Percentiles rank a stretch among this genome's conserved stretches.
Evolutionary conservation across 176 grass and related monocot genomes (phyloP).

Genomic region (Oryza punctata): DNA sequence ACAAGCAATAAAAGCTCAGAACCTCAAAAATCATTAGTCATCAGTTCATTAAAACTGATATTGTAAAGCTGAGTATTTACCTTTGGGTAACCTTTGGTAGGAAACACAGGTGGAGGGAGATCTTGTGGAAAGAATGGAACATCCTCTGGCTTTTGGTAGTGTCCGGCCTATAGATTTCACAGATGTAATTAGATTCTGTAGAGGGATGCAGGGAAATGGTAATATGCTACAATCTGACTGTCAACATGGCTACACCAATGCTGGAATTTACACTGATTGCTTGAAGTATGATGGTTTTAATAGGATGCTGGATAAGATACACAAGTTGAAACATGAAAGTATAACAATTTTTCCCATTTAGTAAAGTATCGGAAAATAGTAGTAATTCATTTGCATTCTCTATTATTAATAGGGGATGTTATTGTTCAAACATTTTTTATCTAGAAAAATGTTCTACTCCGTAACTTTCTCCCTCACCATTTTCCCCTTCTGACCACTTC

Average conservation of each 20-base stretch:
- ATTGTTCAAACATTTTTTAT: neutral
- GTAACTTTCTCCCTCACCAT: too few species aligned
- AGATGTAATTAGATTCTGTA: neutral
- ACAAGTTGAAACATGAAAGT: neutral
- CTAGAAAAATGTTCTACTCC: too few species aligned
- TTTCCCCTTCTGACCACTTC: too few species aligned
- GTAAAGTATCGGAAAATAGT: neutral
- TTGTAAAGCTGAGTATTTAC: slow-evolving; percentile 19
- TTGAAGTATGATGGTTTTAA: neutral
- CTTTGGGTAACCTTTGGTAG: slow-evolving; percentile 44
- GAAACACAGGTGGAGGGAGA: slow-evolving; percentile 48
- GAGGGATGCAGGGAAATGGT: neutral
- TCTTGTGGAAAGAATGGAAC: slow-evolving; percentile 79
- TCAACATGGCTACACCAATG: neutral
- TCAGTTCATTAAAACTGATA: neutral
- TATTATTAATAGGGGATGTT: neutral
- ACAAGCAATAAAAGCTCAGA: neutral
- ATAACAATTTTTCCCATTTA: neutral
- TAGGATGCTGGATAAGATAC: neutral
- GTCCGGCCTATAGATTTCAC: slow-evolving; percentile 53
- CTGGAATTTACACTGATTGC: neutral
- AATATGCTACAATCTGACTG: neutral
- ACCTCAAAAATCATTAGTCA: neutral
- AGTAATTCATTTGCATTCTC: neutral
- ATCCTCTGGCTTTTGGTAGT: slow-evolving; percentile 87